Conservation (phyloP, 768 basidiomycete species). For the Mycena leptocephala region DNA sequence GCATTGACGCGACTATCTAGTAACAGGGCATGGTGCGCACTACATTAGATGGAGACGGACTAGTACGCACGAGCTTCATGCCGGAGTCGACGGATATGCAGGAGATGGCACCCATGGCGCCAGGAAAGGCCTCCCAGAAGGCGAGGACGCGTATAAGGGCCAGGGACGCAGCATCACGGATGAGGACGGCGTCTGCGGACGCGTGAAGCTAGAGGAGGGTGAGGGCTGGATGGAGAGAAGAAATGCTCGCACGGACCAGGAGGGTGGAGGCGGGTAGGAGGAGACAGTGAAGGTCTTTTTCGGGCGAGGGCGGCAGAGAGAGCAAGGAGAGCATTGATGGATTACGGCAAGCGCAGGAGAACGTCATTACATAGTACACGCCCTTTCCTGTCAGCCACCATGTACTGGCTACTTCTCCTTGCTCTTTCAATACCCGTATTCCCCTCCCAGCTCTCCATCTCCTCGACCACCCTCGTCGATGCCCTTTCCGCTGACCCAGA, state of each 20-base stretch:
- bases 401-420: slow-evolving; percentile 25
- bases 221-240: slow-evolving; percentile 28
- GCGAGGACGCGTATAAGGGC: slow-evolving; percentile 79
- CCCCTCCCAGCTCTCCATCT: slow-evolving; percentile 37
- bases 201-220: slow-evolving; percentile 75
- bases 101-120: slow-evolving; percentile 65
- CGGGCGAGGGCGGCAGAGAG: slow-evolving; percentile 57
- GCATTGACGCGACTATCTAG: slow-evolving; percentile 84
- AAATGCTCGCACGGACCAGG: slow-evolving; percentile 66
- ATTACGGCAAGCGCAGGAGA: too few relatives aligned
- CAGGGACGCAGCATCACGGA: slow-evolving; percentile 81
- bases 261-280: slow-evolving; percentile 69
- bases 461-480: slow-evolving; percentile 78
- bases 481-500: slow-evolving; percentile 82
- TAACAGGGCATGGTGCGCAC: slow-evolving; percentile 33
- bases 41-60: slow-evolving; percentile 15
- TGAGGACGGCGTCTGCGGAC: slow-evolving; percentile 78
- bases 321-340: slow-evolving; percentile 21
- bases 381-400: slow-evolving; percentile 4
- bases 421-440: slow-evolving; percentile 41
- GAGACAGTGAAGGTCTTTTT: slow-evolving; percentile 71
- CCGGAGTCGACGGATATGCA: slow-evolving; percentile 82
- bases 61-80: slow-evolving; percentile 82
- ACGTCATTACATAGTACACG: too few relatives aligned
- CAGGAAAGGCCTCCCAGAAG: slow-evolving; percentile 88